Evolutionary conservation across 2,329 filamentous ascomycete species (phyloP).

Genomic region (Talaromyces sp.): DNA sequence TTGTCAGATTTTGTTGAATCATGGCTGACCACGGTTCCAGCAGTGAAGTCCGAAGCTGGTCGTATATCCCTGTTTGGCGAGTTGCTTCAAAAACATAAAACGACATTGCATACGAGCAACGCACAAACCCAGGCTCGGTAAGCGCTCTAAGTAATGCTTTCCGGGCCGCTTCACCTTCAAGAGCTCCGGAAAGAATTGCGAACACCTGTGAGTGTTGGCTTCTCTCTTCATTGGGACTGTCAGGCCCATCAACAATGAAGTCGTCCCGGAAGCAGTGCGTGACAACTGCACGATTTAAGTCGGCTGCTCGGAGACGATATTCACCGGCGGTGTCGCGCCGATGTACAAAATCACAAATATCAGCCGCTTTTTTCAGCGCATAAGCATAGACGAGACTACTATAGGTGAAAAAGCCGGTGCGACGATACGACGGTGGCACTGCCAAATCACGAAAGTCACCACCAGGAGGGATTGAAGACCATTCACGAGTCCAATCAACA

Average conservation of each 20-base stretch:
- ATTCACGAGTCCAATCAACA: constrained; percentile 20
- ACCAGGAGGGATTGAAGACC: constrained; percentile 12
- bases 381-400: neutral
- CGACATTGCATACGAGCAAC: constrained; percentile 34
- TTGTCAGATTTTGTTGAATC: constrained; percentile 33
- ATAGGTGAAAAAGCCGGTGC: neutral
- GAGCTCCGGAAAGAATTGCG: constrained; percentile 14
- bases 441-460: neutral
- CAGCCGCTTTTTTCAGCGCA: neutral
- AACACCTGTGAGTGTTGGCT: constrained; percentile 21
- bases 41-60: constrained; percentile 24
- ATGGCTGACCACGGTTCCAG: constrained; percentile 34
- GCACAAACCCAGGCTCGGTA: constrained; percentile 20
- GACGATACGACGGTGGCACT: neutral
- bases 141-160: constrained; percentile 18
- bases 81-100: constrained; percentile 36
- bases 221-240: constrained; percentile 10
- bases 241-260: constrained; percentile 18
- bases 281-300: constrained; percentile 15
- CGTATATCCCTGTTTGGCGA: constrained; percentile 27
- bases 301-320: constrained; percentile 14
- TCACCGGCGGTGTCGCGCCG: constrained; percentile 8
- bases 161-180: constrained; percentile 11
- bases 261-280: constrained; percentile 15
- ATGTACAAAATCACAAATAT: neutral